A percentile compares a stretch with the other conserved stretches of the same genome.
These are phyloP conservation scores for Dendrobium officinale DNA, from an alignment of 106 monocot species.

Conservation along the genomic window DNA sequence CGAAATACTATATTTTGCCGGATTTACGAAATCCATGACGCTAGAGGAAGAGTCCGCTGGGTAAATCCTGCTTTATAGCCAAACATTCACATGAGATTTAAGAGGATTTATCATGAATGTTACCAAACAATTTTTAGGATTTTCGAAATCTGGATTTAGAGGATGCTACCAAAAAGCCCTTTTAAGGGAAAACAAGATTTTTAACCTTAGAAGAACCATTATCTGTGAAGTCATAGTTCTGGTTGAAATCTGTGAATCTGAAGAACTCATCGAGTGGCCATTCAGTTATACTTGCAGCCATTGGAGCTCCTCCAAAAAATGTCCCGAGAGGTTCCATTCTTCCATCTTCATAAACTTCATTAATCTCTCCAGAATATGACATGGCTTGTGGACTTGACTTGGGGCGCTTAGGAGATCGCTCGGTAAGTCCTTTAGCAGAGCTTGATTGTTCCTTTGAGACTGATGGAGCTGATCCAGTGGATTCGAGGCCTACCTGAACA, in stretches of 20 bases:
- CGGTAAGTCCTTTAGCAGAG: neutral
- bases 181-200: neutral
- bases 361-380: neutral
- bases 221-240: conserved; percentile 50
- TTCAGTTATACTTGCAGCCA: conserved; percentile 30
- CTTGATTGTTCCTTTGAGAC: conserved; percentile 13
- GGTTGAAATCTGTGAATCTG: conserved; percentile 41
- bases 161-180: neutral
- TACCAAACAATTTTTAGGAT: too few species aligned
- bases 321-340: conserved; percentile 11
- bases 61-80: too few species aligned
- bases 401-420: neutral
- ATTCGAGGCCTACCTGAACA: conserved; percentile 58
- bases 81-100: too few species aligned
- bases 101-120: too few species aligned
- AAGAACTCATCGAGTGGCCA: conserved; percentile 78
- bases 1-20: too few species aligned
- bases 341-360: conserved; percentile 16
- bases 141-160: too few species aligned
- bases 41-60: too few species aligned
- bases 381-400: neutral
- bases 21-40: too few species aligned
- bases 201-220: conserved; percentile 73
- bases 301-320: conserved; percentile 18
- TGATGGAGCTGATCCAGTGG: conserved; percentile 26